Percentiles rank a stretch among this genome's conserved stretches.
Conservation (phyloP, 129 eudicot species). For the Oenanthe sinensis region DNA sequence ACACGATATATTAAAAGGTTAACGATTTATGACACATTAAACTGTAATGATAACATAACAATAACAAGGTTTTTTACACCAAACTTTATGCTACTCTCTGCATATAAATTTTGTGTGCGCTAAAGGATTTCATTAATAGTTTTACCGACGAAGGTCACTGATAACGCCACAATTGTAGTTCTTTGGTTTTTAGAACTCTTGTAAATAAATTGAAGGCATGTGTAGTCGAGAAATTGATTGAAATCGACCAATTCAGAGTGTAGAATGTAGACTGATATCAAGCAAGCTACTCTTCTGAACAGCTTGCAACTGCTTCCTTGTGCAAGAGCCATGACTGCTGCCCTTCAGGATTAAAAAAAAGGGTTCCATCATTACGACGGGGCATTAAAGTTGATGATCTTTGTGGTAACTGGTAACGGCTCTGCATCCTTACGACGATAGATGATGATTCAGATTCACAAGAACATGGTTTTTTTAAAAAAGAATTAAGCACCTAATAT, state of each 20-base stretch:
- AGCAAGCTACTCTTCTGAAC: background rate
- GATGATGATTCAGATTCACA: too few relatives aligned
- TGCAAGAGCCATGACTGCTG: constrained; percentile 60
- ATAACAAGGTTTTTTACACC: background rate
- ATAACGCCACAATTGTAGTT: background rate
- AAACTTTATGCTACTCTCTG: background rate
- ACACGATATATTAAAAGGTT: background rate
- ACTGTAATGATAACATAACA: background rate
- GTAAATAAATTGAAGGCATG: background rate
- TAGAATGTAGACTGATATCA: background rate
- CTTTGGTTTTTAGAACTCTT: background rate
- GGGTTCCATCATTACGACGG: too few relatives aligned
- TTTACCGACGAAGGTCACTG: too few relatives aligned
- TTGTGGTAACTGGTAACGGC: too few relatives aligned
- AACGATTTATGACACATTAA: background rate
- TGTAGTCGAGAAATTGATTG: background rate
- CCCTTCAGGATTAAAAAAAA: constrained; percentile 43
- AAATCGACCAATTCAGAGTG: too few relatives aligned
- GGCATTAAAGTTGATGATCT: too few relatives aligned
- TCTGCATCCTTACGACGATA: too few relatives aligned
- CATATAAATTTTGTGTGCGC: too few relatives aligned
- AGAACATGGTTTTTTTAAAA: too few relatives aligned
- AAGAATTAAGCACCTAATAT: too few relatives aligned
- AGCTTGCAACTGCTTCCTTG: constrained; percentile 56
- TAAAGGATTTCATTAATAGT: background rate